Base-by-base conservation (phyloP, 192 early-diverging fungal genomes). In the Oehlia diaphana region DNA sequence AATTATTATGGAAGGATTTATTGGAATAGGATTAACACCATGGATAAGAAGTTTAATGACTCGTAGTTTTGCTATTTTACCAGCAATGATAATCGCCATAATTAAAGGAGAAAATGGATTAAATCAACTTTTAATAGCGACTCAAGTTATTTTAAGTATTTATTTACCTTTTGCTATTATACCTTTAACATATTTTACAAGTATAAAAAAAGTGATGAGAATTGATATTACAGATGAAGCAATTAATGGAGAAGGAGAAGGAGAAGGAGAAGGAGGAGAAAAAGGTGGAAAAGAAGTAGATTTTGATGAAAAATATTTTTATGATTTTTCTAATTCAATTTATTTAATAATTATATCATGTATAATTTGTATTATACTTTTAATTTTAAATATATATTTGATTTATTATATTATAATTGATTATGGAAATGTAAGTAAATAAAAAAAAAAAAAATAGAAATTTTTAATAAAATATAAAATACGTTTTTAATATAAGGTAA, bases 161-260 rank as follows among this genome's bases (percentile, higher is more conserved):
- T 94, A 96, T 78, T 80, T 96, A 39, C 93, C 95, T 12, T 96
- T 96, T 85, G 93, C 92, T 2, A 91, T 96, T 12, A 88, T 94
- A 83, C 94, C 93, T 33, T 83, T 95, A 67, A 87, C 93, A 10
- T 85, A 86, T 58, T 92, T 95, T 70, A 94, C 93, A 1, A 78
- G 87, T 31, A 83, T 61, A 83, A 84, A 85, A 44, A 76, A 80
- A 6, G 72, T 89, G 33, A 92, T 92, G 91, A 84, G 79, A 13
- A 80, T 84, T 67, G 71, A 80, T 65, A 80, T 82, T 42, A 62
- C 39, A 74, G 58, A 78, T 78, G 33, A 42, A 42, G 39, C 6
- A 37, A 81, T 82, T 53, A 12, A 35, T 23, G 12, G 44, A 26
- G 12, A 31, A 14, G 26, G 26, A 26, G 33, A 9, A 14, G 26